A percentile compares a stretch with the other conserved stretches of the same genome.
phyloP scores from a whole-genome alignment of 176 grass and related monocot genomes.

The Cenchrus purpureus region DNA sequence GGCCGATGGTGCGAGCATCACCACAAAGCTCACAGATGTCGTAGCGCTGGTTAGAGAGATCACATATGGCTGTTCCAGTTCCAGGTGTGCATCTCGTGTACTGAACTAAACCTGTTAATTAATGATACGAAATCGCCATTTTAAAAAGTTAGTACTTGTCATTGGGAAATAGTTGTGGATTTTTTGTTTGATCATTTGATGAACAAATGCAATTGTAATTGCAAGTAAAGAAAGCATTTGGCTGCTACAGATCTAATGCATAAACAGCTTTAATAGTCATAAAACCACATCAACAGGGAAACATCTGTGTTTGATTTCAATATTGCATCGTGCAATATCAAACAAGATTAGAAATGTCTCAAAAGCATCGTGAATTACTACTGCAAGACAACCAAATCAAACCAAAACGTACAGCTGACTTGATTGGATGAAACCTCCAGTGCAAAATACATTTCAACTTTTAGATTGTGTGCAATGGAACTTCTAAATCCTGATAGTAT shows the following conservation, averaged over 20 bases:
- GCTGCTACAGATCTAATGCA: background rate
- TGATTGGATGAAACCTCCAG: background rate
- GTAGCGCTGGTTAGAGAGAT: constrained; percentile 44
- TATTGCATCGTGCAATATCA: background rate
- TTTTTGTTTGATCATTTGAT: background rate
- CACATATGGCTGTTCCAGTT: constrained; percentile 31
- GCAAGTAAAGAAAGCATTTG: background rate
- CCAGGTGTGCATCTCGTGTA: constrained; percentile 51
- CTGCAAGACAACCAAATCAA: background rate
- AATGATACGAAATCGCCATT: background rate
- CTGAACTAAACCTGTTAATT: constrained; percentile 30
- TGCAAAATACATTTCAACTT: constrained; percentile 2
- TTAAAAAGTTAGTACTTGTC: constrained; percentile 17
- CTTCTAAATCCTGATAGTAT: background rate
- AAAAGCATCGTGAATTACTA: background rate
- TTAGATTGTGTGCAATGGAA: background rate
- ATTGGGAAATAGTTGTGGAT: constrained; percentile 5
- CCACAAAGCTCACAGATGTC: constrained; percentile 62
- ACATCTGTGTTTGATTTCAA: background rate
- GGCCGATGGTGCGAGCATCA: constrained; percentile 51
- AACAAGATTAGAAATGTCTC: background rate
- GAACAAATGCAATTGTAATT: background rate
- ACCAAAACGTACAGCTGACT: background rate
- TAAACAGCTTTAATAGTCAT: constrained; percentile 3
- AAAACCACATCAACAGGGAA: background rate